Evolutionary conservation across 176 grass and related monocot genomes (phyloP).

Genomic region (Puccinellia tenuiflora): DNA sequence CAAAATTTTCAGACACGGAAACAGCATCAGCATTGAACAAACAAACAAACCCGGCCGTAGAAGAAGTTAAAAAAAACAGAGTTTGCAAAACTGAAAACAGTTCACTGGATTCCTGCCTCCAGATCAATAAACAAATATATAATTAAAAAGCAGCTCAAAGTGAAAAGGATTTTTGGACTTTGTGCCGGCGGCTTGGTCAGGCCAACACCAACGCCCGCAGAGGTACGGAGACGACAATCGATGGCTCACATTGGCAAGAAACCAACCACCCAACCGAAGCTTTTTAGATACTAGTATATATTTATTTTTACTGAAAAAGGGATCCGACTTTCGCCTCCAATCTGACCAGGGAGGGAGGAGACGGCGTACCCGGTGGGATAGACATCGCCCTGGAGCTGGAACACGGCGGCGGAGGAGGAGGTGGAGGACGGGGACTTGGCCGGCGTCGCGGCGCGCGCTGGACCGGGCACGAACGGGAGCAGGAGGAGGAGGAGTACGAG

Average conservation of each 20-base stretch:
- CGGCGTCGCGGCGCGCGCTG: conserved; percentile 18
- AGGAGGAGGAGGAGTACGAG: neutral
- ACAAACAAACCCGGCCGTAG: neutral
- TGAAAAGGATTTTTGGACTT: neutral
- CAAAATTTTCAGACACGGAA: neutral
- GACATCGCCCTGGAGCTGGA: conserved; percentile 72
- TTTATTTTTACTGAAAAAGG: neutral
- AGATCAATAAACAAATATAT: neutral
- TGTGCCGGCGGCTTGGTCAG: neutral
- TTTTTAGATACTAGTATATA: neutral
- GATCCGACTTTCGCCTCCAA: neutral
- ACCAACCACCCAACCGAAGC: neutral
- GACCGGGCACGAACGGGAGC: neutral
- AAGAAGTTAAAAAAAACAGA: neutral
- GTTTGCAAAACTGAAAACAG: neutral
- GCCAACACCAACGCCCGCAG: conserved; percentile 3
- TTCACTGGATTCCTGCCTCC: neutral
- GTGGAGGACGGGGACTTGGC: conserved; percentile 9
- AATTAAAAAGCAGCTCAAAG: neutral
- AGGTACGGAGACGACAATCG: conserved; percentile 7
- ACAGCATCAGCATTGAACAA: neutral
- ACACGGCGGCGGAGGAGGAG: conserved; percentile 38
- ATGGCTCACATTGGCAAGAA: neutral
- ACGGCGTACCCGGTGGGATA: conserved; percentile 55
- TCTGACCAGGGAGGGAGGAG: neutral